Evolutionary conservation across 306 rosid species (phyloP).

Genomic region (Vicia sativa): DNA sequence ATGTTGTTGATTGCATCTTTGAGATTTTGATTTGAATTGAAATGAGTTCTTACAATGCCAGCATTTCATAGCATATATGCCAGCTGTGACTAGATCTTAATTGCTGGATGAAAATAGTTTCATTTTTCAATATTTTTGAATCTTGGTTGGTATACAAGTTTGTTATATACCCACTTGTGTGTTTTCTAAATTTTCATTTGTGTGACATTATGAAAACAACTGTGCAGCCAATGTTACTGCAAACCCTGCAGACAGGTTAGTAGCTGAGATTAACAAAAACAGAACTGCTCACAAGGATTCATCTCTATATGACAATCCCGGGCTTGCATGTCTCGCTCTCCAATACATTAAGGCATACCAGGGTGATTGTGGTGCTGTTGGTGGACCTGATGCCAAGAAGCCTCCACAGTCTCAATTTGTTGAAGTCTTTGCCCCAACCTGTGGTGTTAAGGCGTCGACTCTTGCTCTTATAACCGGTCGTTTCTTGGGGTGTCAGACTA

Average conservation of each 20-base stretch:
- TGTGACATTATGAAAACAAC: conserved; percentile 30
- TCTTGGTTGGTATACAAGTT: conserved; percentile 3
- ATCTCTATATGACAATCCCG: conserved; percentile 48
- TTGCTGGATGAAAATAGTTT: conserved; percentile 6
- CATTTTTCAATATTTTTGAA: conserved; percentile 10
- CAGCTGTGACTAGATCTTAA: conserved; percentile 35
- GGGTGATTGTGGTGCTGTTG: conserved; percentile 78
- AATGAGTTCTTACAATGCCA: conserved; percentile 13
- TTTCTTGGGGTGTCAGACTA: conserved; percentile 84
- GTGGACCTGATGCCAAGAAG: conserved; percentile 82
- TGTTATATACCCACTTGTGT: conserved; percentile 1
- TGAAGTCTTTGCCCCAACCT: conserved; percentile 76
- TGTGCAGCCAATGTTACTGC: conserved; percentile 48
- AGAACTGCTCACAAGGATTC: conserved; percentile 54
- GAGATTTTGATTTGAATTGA: conserved; percentile 16
- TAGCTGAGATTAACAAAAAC: conserved; percentile 49
- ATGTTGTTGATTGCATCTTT: conserved; percentile 23
- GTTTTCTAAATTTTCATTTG: conserved; percentile 9
- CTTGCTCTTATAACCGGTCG: conserved; percentile 83
- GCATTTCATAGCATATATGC: conserved; percentile 27
- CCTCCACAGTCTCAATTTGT: conserved; percentile 76
- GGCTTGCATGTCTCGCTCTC: conserved; percentile 89
- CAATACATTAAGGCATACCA: conserved; percentile 84
- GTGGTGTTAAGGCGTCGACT: conserved; percentile 66
- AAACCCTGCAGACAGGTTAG: conserved; percentile 61